Percentiles rank a stretch among this genome's conserved stretches.
Evolutionary conservation across 2,329 filamentous ascomycete genomes (phyloP).

Genomic region (Fusarium buharicum): DNA sequence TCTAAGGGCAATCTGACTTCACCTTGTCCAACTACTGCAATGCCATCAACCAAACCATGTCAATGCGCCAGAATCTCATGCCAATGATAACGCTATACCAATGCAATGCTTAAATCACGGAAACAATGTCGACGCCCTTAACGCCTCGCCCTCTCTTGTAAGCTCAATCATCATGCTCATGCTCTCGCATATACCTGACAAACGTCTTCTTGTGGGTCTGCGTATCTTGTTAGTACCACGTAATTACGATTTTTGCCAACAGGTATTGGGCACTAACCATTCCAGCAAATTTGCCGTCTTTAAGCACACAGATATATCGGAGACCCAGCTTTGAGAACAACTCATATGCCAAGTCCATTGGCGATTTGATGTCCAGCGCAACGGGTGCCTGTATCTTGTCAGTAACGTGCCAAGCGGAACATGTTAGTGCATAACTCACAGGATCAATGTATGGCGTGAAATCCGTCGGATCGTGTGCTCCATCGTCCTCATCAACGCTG

Average conservation of each 20-base stretch:
- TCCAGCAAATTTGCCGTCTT: constrained; percentile 85
- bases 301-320: constrained; percentile 89
- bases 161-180: constrained; percentile 65
- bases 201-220: constrained; percentile 95
- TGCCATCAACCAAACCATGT: background rate
- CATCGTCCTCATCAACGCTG: constrained; percentile 71
- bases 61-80: constrained; percentile 12
- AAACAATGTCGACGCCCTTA: constrained; percentile 16
- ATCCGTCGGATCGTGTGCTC: constrained; percentile 76
- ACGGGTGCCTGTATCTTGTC: constrained; percentile 74
- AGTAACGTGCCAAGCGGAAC: constrained; percentile 6
- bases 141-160: background rate
- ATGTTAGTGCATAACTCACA: constrained; percentile 56
- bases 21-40: background rate
- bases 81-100: constrained; percentile 26
- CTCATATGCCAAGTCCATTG: constrained; percentile 96
- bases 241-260: background rate
- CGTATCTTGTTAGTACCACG: constrained; percentile 21
- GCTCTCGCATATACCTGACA: constrained; percentile 90
- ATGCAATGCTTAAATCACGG: constrained; percentile 25
- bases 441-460: constrained; percentile 94
- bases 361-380: constrained; percentile 85
- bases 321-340: constrained; percentile 95
- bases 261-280: constrained; percentile 70
- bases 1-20: background rate